Percentiles rank a stretch among this genome's conserved stretches.
These are phyloP conservation scores for Lachancea waltii DNA, from an alignment of 805 yeast genomes.

Conservation along the genomic window DNA sequence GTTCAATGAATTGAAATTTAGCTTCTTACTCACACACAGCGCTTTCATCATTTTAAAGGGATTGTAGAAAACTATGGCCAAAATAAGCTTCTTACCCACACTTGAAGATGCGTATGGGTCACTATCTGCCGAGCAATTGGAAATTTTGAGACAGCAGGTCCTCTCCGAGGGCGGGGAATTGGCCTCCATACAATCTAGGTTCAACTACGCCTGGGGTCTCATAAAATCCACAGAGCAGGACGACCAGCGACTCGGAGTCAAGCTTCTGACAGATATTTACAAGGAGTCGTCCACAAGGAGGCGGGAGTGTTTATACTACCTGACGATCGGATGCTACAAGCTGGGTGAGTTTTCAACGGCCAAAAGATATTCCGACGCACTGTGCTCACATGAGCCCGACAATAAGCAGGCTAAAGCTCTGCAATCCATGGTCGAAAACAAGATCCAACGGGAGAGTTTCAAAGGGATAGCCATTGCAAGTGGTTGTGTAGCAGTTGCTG, in stretches of 20 bases:
- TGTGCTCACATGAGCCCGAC: slow-evolving; percentile 75
- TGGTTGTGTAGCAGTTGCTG: slow-evolving; percentile 79
- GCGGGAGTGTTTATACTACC: slow-evolving; percentile 82
- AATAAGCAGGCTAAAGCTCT: slow-evolving; percentile 70
- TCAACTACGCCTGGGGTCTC: slow-evolving; percentile 95
- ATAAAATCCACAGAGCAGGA: slow-evolving; percentile 58
- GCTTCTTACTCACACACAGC: no score
- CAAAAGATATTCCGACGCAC: slow-evolving; percentile 72
- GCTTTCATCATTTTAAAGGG: no score
- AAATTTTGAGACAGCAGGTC: slow-evolving; percentile 68
- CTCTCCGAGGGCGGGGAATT: slow-evolving; percentile 67
- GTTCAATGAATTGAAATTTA: no score
- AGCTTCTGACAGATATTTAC: slow-evolving; percentile 60
- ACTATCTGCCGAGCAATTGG: slow-evolving; percentile 66
- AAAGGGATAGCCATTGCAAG: slow-evolving; percentile 84
- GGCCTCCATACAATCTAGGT: slow-evolving; percentile 75
- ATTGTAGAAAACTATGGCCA: slow-evolving; percentile 24
- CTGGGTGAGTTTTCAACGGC: slow-evolving; percentile 83
- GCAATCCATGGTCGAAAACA: slow-evolving; percentile 73
- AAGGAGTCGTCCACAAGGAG: slow-evolving; percentile 76
- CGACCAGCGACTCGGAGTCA: slow-evolving; percentile 75
- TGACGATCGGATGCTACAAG: slow-evolving; percentile 82
- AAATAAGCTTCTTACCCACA: slow-evolving; percentile 26
- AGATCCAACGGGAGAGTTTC: slow-evolving; percentile 79
- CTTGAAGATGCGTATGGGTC: slow-evolving; percentile 35